Percentiles rank a stretch among this genome's conserved stretches.
phyloP scores from a whole-genome alignment of 1,284 basidiomycete genomes.

The Cryptococcus sp. region DNA sequence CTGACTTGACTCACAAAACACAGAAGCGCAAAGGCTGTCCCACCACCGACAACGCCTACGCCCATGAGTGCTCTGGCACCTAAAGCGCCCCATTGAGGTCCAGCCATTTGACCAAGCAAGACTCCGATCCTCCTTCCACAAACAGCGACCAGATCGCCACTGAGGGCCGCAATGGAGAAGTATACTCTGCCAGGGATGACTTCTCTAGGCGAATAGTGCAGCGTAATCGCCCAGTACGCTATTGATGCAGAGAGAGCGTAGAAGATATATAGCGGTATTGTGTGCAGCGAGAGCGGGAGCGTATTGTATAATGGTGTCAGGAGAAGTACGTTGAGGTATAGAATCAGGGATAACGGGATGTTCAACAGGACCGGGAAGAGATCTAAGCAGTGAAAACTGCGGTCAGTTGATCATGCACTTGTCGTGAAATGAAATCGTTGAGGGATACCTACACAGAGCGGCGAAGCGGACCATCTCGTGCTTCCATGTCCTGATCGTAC shows the following conservation, averaged over 20 bases:
- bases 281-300: constrained; percentile 29
- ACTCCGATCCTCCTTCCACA: constrained; percentile 28
- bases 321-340: constrained; percentile 23
- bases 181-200: constrained; percentile 26
- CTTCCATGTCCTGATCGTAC: constrained; percentile 13
- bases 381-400: constrained; percentile 17
- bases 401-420: not conserved
- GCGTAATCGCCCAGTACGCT: constrained; percentile 22
- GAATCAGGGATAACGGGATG: constrained; percentile 26
- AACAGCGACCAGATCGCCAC: constrained; percentile 30
- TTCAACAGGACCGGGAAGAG: constrained; percentile 23
- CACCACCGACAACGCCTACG: constrained; percentile 21
- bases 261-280: constrained; percentile 11
- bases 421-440: not conserved
- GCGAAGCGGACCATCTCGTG: constrained; percentile 20
- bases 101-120: constrained; percentile 18
- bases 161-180: constrained; percentile 26
- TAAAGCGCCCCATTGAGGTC: constrained; percentile 27
- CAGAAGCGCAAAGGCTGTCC: constrained; percentile 25
- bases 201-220: constrained; percentile 4
- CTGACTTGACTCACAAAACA: constrained; percentile 29
- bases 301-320: constrained; percentile 36
- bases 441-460: constrained; percentile 21
- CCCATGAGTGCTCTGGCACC: constrained; percentile 20
- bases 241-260: constrained; percentile 17